These are phyloP conservation scores for Botrytis squamosa DNA, from an alignment of 2,329 filamentous ascomycete species.

Conservation along the genomic window DNA sequence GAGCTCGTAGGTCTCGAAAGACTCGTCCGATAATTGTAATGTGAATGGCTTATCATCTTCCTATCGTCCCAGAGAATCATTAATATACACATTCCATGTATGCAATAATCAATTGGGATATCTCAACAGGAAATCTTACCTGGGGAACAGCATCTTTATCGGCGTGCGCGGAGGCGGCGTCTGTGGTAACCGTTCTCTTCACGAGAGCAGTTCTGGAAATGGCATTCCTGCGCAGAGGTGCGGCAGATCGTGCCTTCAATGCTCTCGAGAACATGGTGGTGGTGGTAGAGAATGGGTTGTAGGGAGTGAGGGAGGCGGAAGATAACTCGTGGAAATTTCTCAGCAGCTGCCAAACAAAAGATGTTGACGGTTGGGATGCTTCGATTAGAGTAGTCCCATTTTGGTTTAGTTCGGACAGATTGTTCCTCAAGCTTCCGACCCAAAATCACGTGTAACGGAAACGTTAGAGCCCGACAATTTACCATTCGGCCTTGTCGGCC, in stretches of 20 bases:
- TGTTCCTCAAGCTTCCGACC: constrained; percentile 20
- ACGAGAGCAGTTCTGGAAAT: constrained; percentile 40
- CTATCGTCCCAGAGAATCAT: constrained; percentile 46
- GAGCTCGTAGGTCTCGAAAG: constrained; percentile 99
- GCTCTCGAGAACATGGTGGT: constrained; percentile 69
- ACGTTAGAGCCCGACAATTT: not conserved
- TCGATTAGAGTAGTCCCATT: constrained; percentile 19
- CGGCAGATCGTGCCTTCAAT: constrained; percentile 57
- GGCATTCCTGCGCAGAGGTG: constrained; percentile 50
- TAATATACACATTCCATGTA: not conserved
- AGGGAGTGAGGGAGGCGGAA: constrained; percentile 20
- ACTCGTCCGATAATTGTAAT: constrained; percentile 92
- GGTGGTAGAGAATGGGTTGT: constrained; percentile 21
- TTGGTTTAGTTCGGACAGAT: constrained; percentile 5
- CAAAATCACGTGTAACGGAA: not conserved
- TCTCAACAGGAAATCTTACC: constrained; percentile 46
- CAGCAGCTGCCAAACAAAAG: constrained; percentile 21
- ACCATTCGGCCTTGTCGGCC: no score
- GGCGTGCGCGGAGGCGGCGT: constrained; percentile 88
- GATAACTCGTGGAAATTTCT: constrained; percentile 20
- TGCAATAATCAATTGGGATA: constrained; percentile 16
- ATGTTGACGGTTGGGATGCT: constrained; percentile 23
- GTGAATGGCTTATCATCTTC: constrained; percentile 92
- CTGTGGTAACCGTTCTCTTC: constrained; percentile 80
- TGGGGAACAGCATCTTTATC: constrained; percentile 71